Base-by-base conservation (phyloP, 2,329 filamentous ascomycete genomes). In the Colletotrichum camelliae region DNA sequence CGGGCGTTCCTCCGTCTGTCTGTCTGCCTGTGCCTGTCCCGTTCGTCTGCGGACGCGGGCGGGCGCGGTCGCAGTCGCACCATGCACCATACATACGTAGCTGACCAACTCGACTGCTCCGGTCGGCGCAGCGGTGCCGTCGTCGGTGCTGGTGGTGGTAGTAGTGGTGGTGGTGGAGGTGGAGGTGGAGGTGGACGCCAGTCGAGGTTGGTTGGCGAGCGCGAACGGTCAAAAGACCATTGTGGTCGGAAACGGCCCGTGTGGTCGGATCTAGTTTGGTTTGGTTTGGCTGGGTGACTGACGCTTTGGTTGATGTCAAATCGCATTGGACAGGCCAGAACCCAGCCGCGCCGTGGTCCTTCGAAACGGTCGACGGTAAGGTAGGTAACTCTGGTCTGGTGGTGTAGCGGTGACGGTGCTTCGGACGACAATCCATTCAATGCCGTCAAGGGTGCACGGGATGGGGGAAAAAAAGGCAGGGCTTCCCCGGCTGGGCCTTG, bases 231-330 rank as follows among this genome's bases (percentile, higher is more conserved):
- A 69, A 43, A 27, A 18, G 39, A 70, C 43, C 39, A 48, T 21
- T 31, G 71, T 64, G n/a, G 71, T 62, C 58, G 66, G 66, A 69
- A 74, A 70, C 67, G 57, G 57, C 66, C 39, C 43, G 71, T 57
- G 33, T 70, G 66, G 66, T 33, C 33, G 71, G 66, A 69, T 73
- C 24, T 64, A 43, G 65, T 70, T 69, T 55, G 18, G 60, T 43
- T 43, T 43, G 39, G 39, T 43, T 43, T 43, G 39, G 39, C 39
- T 43, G 39, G 39, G 18, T 43, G 35, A 35, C 27, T 64, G 60
- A 64, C 60, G 24, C 55, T 37, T 66, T 57, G 12, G 57, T 37
- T 65, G 39, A 29, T 43, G 27, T 61, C 33, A 43, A 62, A 60
- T 61, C 37, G 58, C 9, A 15, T 65, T 73, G 64, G 70, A 61